Conservation (phyloP, 2,329 filamentous ascomycete species). For the Setomelanomma holmii region DNA sequence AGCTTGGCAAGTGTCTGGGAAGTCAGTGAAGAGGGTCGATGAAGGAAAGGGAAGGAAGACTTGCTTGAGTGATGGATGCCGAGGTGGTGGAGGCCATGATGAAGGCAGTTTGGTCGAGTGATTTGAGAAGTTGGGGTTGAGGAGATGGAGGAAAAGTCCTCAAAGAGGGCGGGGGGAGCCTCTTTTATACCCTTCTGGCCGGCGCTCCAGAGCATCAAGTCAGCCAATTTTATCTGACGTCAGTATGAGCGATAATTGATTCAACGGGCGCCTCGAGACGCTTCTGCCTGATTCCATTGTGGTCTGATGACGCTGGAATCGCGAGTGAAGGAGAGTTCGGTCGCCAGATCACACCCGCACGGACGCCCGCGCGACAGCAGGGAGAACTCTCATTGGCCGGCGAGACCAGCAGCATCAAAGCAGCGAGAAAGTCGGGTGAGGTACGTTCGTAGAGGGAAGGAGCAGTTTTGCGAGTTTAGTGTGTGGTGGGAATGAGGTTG, state of each 20-base stretch:
- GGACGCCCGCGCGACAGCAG: constrained; percentile 1
- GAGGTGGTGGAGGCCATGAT: background rate
- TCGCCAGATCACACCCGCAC: constrained; percentile 1
- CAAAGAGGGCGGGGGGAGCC: background rate
- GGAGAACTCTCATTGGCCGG: background rate
- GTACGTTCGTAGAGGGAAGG: too few relatives aligned
- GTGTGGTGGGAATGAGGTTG: too few relatives aligned
- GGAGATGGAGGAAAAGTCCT: constrained; percentile 1
- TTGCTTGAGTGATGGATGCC: background rate
- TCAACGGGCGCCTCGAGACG: background rate
- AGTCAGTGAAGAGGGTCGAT: background rate
- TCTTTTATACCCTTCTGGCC: background rate
- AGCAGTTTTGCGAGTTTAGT: too few relatives aligned
- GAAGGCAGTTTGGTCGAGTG: background rate
- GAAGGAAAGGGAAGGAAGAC: constrained; percentile 1
- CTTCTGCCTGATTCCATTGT: constrained; percentile 7
- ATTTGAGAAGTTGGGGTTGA: background rate
- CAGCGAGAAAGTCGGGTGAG: background rate
- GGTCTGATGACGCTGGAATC: background rate
- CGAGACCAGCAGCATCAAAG: background rate
- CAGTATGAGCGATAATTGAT: background rate
- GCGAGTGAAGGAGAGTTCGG: constrained; percentile 3
- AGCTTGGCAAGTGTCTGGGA: constrained; percentile 11
- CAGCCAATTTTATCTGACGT: background rate
- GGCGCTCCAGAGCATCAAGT: background rate